A percentile compares a stretch with the other conserved stretches of the same genome.
Evolutionary conservation across 352 stramenopile genomes (phyloP).

Genomic region (Phytophthora capsici): DNA sequence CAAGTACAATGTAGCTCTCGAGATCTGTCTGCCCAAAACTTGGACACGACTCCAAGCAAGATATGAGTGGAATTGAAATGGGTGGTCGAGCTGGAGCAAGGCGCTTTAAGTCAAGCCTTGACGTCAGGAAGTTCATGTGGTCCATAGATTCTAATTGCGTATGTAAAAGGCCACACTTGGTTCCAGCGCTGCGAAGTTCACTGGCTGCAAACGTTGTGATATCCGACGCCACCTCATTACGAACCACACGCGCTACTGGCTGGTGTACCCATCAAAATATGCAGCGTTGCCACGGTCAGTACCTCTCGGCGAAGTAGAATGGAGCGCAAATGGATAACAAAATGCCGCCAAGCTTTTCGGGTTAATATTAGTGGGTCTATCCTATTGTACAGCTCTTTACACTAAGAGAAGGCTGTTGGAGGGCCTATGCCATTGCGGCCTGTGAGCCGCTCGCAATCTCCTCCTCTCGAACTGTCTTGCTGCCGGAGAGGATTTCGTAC

Average conservation of each 20-base stretch:
- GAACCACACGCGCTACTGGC: background rate
- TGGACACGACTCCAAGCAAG: background rate
- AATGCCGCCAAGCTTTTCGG: constrained; percentile 30
- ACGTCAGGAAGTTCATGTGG: background rate
- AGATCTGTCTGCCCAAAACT: constrained; percentile 18
- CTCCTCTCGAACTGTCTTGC: constrained; percentile 57
- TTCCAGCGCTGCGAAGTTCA: background rate
- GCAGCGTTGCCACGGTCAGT: background rate
- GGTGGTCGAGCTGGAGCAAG: constrained; percentile 9
- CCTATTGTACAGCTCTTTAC: constrained; percentile 65
- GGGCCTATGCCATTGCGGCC: constrained; percentile 21
- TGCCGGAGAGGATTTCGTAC: constrained; percentile 73
- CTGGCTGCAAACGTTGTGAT: background rate
- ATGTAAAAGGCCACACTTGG: background rate
- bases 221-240: constrained; percentile 3
- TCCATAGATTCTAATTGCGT: too few relatives aligned
- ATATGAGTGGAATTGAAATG: constrained; percentile 4
- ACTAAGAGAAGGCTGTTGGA: constrained; percentile 35
- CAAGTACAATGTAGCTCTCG: constrained; percentile 17
- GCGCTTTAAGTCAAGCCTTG: background rate
- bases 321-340: constrained; percentile 5
- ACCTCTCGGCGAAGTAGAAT: too few relatives aligned
- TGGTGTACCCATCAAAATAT: constrained; percentile 23
- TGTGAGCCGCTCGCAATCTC: constrained; percentile 23
- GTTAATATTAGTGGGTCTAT: constrained; percentile 59